Evolutionary conservation across 306 rosid species (phyloP).

Genomic region (Quercus aquifolioides): DNA sequence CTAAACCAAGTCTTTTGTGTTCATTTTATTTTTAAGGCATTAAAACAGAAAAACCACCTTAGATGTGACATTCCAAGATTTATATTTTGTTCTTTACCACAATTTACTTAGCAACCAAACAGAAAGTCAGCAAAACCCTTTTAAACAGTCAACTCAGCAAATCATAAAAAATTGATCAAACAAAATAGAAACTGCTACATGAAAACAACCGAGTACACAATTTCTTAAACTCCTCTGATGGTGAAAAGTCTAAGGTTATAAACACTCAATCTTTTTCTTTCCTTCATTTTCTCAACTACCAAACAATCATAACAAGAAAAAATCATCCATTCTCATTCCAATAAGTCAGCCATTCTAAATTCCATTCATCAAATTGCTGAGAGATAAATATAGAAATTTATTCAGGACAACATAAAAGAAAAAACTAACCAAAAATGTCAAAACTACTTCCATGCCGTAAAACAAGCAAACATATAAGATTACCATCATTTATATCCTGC

Average conservation of each 20-base stretch:
- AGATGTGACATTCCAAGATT: not conserved
- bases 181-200: not conserved
- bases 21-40: not conserved
- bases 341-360: not conserved
- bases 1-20: not conserved
- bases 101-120: not conserved
- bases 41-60: not conserved
- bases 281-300: not conserved
- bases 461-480: too few relatives aligned
- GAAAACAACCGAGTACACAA: not conserved
- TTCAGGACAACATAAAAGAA: not conserved
- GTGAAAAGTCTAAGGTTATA: not conserved
- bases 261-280: not conserved
- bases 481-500: too few relatives aligned
- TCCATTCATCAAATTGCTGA: not conserved
- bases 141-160: not conserved
- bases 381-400: not conserved
- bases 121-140: not conserved
- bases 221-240: not conserved
- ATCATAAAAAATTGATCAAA: not conserved
- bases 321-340: not conserved
- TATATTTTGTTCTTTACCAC: not conserved
- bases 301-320: not conserved
- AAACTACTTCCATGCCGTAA: not conserved
- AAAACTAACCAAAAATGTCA: not conserved